phyloP scores from a whole-genome alignment of 495 filamentous ascomycete species.

The Aspergillus baeticus region DNA sequence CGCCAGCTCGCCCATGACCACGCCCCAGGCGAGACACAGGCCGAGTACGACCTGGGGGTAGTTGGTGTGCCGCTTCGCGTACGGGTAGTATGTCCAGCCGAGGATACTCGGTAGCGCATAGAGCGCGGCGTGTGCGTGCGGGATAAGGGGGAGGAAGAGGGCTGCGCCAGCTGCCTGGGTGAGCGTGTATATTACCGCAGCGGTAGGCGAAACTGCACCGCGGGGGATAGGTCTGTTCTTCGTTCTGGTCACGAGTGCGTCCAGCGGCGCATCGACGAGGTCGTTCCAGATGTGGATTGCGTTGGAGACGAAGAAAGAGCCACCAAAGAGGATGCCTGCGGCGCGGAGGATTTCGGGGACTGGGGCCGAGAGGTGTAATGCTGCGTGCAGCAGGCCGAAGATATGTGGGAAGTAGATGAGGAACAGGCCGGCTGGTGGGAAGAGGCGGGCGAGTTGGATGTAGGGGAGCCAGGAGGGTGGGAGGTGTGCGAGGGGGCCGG shows the following conservation, averaged over 20 bases:
- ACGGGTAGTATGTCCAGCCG: conserved; percentile 28
- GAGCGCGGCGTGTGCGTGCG: conserved; percentile 3
- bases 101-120: background rate
- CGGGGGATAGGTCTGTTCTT: conserved; percentile 36
- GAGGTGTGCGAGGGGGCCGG: background rate
- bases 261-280: conserved; percentile 39
- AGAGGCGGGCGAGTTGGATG: conserved; percentile 34
- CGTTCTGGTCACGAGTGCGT: conserved; percentile 33
- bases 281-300: conserved; percentile 44
- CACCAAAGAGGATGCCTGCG: conserved; percentile 29
- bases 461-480: conserved; percentile 21
- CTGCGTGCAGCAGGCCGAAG: conserved; percentile 37
- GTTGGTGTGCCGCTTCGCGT: conserved; percentile 40
- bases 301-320: conserved; percentile 42
- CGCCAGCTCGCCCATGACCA: conserved; percentile 24
- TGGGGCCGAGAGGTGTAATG: background rate
- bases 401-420: conserved; percentile 39
- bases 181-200: conserved; percentile 32
- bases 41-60: conserved; percentile 41
- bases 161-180: conserved; percentile 7
- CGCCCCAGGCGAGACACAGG: conserved; percentile 21
- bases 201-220: conserved; percentile 30
- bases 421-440: conserved; percentile 32
- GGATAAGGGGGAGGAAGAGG: conserved; percentile 21
- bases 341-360: conserved; percentile 4